Evolutionary conservation across 2,329 filamentous ascomycete genomes (phyloP).

Genomic region (Ophiocordyceps camponoti-saundersi): DNA sequence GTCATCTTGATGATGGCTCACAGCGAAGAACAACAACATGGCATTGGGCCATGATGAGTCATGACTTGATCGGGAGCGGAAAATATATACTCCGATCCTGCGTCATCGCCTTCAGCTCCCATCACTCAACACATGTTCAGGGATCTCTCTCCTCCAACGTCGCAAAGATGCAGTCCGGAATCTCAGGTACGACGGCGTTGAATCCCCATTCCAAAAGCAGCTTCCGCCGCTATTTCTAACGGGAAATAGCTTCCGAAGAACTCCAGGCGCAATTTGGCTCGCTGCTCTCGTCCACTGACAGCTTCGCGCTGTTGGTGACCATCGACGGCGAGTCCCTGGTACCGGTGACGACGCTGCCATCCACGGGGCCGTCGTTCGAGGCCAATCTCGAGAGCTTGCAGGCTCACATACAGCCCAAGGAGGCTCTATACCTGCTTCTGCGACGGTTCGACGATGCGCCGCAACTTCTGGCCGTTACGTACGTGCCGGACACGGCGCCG

Average conservation of each 20-base stretch:
- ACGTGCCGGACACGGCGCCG: conserved; percentile 61
- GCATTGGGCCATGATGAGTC: no score
- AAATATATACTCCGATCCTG: no score
- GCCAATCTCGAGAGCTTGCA: conserved; percentile 46
- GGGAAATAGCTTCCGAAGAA: conserved; percentile 50
- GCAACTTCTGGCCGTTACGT: conserved; percentile 55
- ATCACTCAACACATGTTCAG: neutral
- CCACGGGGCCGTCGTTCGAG: conserved; percentile 37
- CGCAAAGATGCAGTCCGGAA: conserved; percentile 56
- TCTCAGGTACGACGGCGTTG: conserved; percentile 38
- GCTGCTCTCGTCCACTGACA: conserved; percentile 41
- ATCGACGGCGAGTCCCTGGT: conserved; percentile 54
- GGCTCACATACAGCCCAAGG: conserved; percentile 45
- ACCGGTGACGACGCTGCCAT: conserved; percentile 37
- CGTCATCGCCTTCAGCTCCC: neutral
- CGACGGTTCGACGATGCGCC: conserved; percentile 43
- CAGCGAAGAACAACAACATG: no score
- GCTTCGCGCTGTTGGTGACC: conserved; percentile 55
- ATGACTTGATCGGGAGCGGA: no score
- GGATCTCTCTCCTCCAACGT: neutral
- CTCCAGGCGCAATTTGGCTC: conserved; percentile 56
- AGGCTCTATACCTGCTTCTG: conserved; percentile 59
- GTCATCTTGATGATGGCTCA: no score
- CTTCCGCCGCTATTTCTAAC: neutral
- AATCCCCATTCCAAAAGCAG: neutral